Conservation (phyloP, 148 eudicot species). For the Vaccinium myrtillus region DNA sequence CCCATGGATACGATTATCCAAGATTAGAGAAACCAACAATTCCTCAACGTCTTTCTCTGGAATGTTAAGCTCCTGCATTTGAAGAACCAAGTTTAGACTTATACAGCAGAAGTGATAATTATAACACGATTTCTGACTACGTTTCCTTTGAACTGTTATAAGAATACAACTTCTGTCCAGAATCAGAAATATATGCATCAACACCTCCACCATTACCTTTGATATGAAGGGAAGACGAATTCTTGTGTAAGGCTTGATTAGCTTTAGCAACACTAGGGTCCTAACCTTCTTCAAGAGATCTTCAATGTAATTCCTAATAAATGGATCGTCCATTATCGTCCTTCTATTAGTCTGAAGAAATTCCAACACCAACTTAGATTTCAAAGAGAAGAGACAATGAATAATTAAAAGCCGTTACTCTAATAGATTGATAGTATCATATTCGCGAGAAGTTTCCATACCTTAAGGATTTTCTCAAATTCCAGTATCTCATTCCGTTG, state of each 20-base stretch:
- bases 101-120: not conserved
- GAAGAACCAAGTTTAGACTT: not conserved
- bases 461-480: conserved; percentile 98
- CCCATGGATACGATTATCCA: conserved; percentile 91
- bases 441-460: conserved; percentile 11
- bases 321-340: conserved; percentile 95
- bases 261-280: conserved; percentile 96
- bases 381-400: not conserved
- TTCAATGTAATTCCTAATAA: conserved; percentile 90
- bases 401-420: not conserved
- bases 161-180: not conserved
- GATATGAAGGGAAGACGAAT: conserved; percentile 95
- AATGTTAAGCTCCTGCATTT: conserved; percentile 79
- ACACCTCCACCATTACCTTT: conserved; percentile 42
- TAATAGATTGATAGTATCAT: not conserved
- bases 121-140: not conserved
- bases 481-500: conserved; percentile 92
- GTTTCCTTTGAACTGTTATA: not conserved
- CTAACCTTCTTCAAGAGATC: conserved; percentile 92
- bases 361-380: not conserved
- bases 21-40: conserved; percentile 77
- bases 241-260: conserved; percentile 95
- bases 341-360: conserved; percentile 72
- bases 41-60: conserved; percentile 91
- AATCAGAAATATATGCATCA: not conserved